Evolutionary conservation across 345 rosid genomes (phyloP).

Genomic region (Noccaea caerulescens): DNA sequence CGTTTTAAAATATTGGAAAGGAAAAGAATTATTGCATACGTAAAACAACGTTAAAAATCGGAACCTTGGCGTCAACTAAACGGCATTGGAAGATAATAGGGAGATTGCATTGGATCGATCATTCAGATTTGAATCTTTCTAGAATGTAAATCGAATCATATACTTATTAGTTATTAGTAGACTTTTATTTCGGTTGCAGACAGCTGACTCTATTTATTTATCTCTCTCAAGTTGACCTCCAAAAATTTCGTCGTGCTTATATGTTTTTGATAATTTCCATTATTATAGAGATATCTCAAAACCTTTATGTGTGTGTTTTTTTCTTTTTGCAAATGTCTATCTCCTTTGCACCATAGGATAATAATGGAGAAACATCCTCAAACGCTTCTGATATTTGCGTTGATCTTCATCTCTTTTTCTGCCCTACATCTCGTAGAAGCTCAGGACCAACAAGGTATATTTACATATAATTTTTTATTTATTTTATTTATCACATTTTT

Average conservation of each 20-base stretch:
- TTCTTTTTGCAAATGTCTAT: conserved; percentile 4
- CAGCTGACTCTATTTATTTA: background rate
- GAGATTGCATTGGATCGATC: background rate
- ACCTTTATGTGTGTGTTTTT: background rate
- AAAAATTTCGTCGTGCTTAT: conserved; percentile 20
- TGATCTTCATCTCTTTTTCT: conserved; percentile 24
- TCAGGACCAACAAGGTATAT: conserved; percentile 35
- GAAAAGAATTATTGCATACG: background rate
- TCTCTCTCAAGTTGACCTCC: background rate
- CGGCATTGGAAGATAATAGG: background rate
- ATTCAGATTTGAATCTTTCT: background rate
- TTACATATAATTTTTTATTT: background rate
- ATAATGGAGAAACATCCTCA: conserved; percentile 39
- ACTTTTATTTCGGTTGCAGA: conserved; percentile 3
- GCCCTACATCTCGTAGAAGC: conserved; percentile 27
- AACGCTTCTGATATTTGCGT: conserved; percentile 23
- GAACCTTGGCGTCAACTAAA: background rate
- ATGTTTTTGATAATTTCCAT: conserved; percentile 10
- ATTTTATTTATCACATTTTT: background rate
- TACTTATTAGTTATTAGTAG: background rate
- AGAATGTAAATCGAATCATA: conserved; percentile 17
- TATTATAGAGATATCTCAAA: conserved; percentile 3
- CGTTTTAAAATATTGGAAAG: background rate
- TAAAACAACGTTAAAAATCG: background rate
- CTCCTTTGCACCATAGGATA: conserved; percentile 17